Conservation (phyloP, 2,329 filamentous ascomycete species). For the Aspergillus hiratsukae region DNA sequence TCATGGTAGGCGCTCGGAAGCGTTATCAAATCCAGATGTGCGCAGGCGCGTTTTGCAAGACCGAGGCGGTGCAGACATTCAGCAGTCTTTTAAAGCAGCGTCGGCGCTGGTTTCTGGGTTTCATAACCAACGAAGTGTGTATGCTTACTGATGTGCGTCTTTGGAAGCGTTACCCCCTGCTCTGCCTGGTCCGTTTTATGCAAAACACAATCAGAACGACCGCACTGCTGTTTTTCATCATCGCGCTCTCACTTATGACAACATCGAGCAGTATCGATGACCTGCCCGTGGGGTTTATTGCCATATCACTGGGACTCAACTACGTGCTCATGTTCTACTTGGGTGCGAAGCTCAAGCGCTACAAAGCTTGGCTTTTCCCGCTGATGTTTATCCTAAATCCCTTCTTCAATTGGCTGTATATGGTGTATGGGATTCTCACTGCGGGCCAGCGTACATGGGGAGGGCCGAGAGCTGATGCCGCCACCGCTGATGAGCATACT, state of each 20-base stretch:
- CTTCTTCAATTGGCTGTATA: conserved; percentile 98
- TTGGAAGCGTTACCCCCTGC: conserved; percentile 84
- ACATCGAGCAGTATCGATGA: conserved; percentile 74
- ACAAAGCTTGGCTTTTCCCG: conserved; percentile 92
- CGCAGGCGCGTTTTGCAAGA: conserved; percentile 96
- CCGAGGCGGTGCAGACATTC: conserved; percentile 89
- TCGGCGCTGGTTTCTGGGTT: conserved; percentile 92
- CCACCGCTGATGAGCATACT: conserved; percentile 68
- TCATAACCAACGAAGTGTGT: conserved; percentile 96
- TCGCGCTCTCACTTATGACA: conserved; percentile 79
- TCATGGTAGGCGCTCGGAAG: conserved; percentile 95
- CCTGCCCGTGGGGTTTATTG: conserved; percentile 89
- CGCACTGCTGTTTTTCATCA: conserved; percentile 87
- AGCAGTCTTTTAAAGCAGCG: conserved; percentile 85
- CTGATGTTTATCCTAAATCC: conserved; percentile 94
- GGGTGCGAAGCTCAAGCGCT: conserved; percentile 76
- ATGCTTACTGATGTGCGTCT: conserved; percentile 94
- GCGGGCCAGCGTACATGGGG: conserved; percentile 94
- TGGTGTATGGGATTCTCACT: conserved; percentile 95
- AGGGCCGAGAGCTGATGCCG: conserved; percentile 84
- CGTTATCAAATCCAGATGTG: conserved; percentile 97
- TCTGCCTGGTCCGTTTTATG: conserved; percentile 84
- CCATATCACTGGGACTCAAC: conserved; percentile 84
- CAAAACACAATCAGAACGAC: conserved; percentile 96
- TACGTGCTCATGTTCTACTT: conserved; percentile 97